These are phyloP conservation scores for Lachancea lanzarotensis DNA, from an alignment of 805 yeast genomes.

Conservation along the genomic window DNA sequence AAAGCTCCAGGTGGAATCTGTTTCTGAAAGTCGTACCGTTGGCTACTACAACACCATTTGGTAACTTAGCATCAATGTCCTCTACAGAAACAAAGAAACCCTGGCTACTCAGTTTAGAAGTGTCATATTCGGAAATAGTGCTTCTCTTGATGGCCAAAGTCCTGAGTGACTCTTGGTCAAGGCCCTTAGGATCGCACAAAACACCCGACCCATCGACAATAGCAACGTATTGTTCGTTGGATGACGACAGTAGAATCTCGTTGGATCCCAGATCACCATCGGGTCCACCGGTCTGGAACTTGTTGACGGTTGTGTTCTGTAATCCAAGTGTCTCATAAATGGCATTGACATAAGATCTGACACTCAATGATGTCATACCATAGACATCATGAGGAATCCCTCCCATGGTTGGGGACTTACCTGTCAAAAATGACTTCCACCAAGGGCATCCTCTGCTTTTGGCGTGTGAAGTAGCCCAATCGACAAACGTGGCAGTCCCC, in stretches of 20 bases:
- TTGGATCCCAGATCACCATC: slow-evolving; percentile 97
- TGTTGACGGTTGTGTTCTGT: slow-evolving; percentile 51
- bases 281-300: slow-evolving; percentile 98
- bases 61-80: slow-evolving; percentile 71
- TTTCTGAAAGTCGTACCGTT: slow-evolving; percentile 90
- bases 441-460: slow-evolving; percentile 86
- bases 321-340: slow-evolving; percentile 73
- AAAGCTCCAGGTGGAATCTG: slow-evolving; percentile 71
- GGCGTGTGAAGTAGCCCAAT: slow-evolving; percentile 97
- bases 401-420: slow-evolving; percentile 85
- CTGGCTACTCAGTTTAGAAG: slow-evolving; percentile 52
- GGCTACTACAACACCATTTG: slow-evolving; percentile 64
- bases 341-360: slow-evolving; percentile 83
- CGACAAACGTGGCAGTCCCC: slow-evolving; percentile 91
- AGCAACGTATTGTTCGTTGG: slow-evolving; percentile 75
- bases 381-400: slow-evolving; percentile 98
- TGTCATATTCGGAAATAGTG: slow-evolving; percentile 67
- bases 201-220: slow-evolving; percentile 96
- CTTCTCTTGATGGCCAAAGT: slow-evolving; percentile 72
- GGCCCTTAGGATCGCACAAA: slow-evolving; percentile 83
- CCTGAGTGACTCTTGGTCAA: slow-evolving; percentile 69
- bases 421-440: slow-evolving; percentile 98
- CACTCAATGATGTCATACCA: slow-evolving; percentile 96
- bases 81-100: slow-evolving; percentile 86
- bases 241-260: slow-evolving; percentile 77